phyloP scores from a whole-genome alignment of 176 grass and related monocot species.

The Rhynchospora pubera region DNA sequence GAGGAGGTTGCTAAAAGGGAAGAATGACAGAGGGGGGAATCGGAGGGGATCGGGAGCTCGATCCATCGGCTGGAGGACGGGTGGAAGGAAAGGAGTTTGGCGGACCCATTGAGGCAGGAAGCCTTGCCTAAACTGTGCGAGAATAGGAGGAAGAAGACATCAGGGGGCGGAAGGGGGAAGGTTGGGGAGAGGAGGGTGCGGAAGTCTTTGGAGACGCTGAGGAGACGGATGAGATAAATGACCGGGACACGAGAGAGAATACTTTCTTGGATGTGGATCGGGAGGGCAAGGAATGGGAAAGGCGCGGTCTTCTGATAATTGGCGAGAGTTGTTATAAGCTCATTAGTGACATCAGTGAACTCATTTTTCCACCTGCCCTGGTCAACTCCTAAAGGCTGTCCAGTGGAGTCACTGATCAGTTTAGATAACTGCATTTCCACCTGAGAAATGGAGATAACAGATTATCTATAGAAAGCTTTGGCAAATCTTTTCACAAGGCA shows the following conservation, averaged over 20 bases:
- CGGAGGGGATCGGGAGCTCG: background rate
- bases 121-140: too few species aligned
- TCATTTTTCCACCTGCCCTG: conserved; percentile 89
- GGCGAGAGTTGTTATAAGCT: conserved; percentile 78
- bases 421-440: conserved; percentile 95
- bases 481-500: background rate
- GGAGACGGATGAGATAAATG: too few species aligned
- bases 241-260: too few species aligned
- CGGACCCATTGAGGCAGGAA: too few species aligned
- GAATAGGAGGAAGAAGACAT: too few species aligned
- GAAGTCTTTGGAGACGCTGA: too few species aligned
- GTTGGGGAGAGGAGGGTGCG: too few species aligned
- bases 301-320: conserved; percentile 21
- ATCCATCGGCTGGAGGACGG: background rate
- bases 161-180: too few species aligned
- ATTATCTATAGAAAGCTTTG: background rate
- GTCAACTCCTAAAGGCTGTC: conserved; percentile 65
- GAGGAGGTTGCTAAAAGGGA: background rate
- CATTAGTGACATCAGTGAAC: conserved; percentile 80
- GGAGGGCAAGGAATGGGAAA: too few species aligned
- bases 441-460: conserved; percentile 35
- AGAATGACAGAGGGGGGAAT: background rate
- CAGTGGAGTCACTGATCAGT: conserved; percentile 73
- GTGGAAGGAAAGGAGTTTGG: background rate
- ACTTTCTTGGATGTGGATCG: too few species aligned